Evolutionary conservation across 192 early-diverging fungal genomes (phyloP).

Genomic region (Coemansia sp.): DNA sequence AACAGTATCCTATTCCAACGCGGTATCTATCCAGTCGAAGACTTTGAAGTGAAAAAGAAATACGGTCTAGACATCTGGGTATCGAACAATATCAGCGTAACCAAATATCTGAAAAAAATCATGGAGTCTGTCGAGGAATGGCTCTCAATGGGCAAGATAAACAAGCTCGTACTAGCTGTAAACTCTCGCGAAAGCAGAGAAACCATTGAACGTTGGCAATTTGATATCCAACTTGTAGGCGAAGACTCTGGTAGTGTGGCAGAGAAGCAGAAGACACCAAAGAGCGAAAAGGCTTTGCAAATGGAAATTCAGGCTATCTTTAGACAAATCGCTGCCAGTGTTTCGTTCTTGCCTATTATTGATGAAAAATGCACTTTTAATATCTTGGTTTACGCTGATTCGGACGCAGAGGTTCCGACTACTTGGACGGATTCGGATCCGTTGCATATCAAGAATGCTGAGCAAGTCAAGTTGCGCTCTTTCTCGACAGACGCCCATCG

Average conservation of each 20-base stretch:
- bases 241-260: conserved; percentile 19
- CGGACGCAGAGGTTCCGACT: conserved; percentile 79
- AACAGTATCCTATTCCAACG: conserved; percentile 92
- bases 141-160: conserved; percentile 71
- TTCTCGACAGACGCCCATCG: conserved; percentile 84
- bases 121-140: conserved; percentile 80
- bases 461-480: conserved; percentile 80
- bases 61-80: conserved; percentile 84
- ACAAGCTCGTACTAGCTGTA: conserved; percentile 84
- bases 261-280: conserved; percentile 30
- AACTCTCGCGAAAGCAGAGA: conserved; percentile 80
- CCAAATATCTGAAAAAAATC: conserved; percentile 74
- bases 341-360: conserved; percentile 87
- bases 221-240: conserved; percentile 77
- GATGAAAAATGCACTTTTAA: conserved; percentile 91
- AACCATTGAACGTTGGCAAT: conserved; percentile 92
- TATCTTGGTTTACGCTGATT: conserved; percentile 84
- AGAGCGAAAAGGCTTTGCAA: conserved; percentile 51
- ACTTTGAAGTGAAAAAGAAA: conserved; percentile 83
- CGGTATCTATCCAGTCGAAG: conserved; percentile 89
- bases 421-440: conserved; percentile 86
- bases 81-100: conserved; percentile 70
- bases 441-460: conserved; percentile 75
- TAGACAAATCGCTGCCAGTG: conserved; percentile 86
- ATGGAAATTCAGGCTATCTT: conserved; percentile 87